phyloP scores from a whole-genome alignment of 192 early-diverging fungal species.

The Geranomyces variabilis region DNA sequence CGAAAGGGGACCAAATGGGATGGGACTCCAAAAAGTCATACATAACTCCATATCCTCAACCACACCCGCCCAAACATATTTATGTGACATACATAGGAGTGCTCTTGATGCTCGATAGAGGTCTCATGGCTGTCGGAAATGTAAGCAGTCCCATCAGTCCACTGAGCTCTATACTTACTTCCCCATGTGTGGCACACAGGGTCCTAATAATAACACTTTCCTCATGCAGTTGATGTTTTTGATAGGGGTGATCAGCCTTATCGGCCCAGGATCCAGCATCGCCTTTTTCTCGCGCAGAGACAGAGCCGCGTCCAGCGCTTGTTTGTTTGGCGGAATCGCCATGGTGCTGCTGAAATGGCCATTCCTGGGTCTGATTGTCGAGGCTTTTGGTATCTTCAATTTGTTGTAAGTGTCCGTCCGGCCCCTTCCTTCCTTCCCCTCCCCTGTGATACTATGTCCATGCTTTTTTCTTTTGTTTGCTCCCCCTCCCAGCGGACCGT shows the following conservation, averaged over 20 bases:
- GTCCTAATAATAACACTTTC: not conserved
- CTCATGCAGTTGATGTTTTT: slow-evolving; percentile 80
- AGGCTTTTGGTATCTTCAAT: slow-evolving; percentile 93
- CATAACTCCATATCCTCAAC: no score
- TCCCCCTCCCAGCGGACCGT: no score
- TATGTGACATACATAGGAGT: no score
- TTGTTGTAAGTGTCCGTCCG: slow-evolving; percentile 61
- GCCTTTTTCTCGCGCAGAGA: slow-evolving; percentile 82
- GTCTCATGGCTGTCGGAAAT: slow-evolving; percentile 95
- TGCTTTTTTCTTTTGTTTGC: no score
- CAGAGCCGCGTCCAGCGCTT: slow-evolving; percentile 82
- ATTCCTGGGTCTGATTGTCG: slow-evolving; percentile 83
- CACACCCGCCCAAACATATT: no score
- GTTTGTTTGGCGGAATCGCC: slow-evolving; percentile 85
- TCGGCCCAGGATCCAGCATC: slow-evolving; percentile 82
- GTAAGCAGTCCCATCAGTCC: slow-evolving; percentile 51
- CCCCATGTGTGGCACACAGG: not conserved
- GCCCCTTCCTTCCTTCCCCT: no score
- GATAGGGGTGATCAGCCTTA: slow-evolving; percentile 81
- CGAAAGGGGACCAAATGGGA: no score
- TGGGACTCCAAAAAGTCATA: no score
- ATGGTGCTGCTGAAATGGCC: slow-evolving; percentile 91
- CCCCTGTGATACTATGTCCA: no score
- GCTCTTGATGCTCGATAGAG: slow-evolving; percentile 92
- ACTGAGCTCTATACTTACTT: not conserved